Evolutionary conservation across 208 protist genomes (phyloP), one percentile per base, ranked within the genome.

Genomic region (Wallacemonas sp.): DNA sequence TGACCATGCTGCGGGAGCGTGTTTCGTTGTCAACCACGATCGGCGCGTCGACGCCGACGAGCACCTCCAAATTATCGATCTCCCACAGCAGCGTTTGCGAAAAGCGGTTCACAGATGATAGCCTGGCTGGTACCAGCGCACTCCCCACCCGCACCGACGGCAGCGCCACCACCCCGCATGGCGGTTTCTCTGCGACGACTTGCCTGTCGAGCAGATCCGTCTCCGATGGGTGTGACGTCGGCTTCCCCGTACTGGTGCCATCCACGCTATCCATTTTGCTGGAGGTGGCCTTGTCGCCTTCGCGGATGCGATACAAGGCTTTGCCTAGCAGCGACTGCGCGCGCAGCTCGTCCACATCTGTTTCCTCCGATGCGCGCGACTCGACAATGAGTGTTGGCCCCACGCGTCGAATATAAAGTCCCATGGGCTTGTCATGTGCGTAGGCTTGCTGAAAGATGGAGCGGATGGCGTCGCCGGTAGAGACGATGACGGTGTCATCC

Each of bases 21-120:
- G 29, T 57, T n/a, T 57, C 50, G 8, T 66, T 44, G 60, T 93
- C 82, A 10, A 87, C 15, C n/a, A 91, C 55, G 55, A 95, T 70
- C 3, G 90, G 90, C 1, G 83, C 85, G 66, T 95, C 90, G 37
- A 89, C 74, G 48, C 90, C 90, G 29, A 95, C 79, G 19, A 93
- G 62, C 39, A 91, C 76, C 72, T 89, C 83, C 59, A 87, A 79
- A 26, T 60, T 19, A 50, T 83, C 85, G 55, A 93, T 90, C 34
- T 85, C 81, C 81, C 83, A 93, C 15, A 73, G 76, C 33, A 93
- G 71, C 42, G 86, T 73, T 36, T 92, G 78, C 15, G 81, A 84
- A 60, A 86, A 93, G 19, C 81, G 71, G 68, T 79, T 76, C 33
- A 81, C 34, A 3, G 53, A 36, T n/a, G 41, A 32, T 26, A 34